Evolutionary conservation across 2,329 filamentous ascomycete genomes (phyloP), one percentile per base, ranked within the genome.

Genomic region (Cercospora sp.): DNA sequence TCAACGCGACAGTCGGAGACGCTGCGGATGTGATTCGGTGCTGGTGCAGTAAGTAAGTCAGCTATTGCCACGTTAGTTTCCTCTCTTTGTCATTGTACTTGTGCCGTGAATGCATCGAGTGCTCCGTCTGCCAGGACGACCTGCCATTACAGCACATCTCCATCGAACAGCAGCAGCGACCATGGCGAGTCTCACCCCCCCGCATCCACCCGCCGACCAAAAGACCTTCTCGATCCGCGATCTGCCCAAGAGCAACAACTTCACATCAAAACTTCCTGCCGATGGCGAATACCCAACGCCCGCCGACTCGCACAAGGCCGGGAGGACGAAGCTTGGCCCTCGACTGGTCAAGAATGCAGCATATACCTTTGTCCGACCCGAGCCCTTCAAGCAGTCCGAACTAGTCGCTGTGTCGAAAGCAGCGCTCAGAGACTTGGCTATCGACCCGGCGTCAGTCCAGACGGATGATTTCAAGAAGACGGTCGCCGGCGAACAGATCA

Each of bases 341-440:
- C 90, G 94, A 60, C 85, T 93, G 78, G 95, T 99, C 48, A 92
- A 90, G 77, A 88, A 89, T 68, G 94, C 95, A 3, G 81, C 94
- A 61, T 99, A 92, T 81, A 97, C 94, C 8, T 99, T 90, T 84
- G 93, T 99, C 20, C 89, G 93, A 3, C 95, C 95, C 0, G 91
- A 94, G 75, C 80, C 84, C 20, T 86, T 89, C 28, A 84, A 89
- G 70, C 86, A 90, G 23, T 88, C 93, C 0, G 92, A 97, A 76
- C 84, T 99, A 16, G 85, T 98, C 1, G 91, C 88, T 6, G 89
- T 97, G 1, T 97, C 93, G 70, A 86, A 88, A 2, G 88, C 88
- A 1, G 94, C 94, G 0, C 84, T 98, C 81, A 84, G 84, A 61
- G 93, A 97, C 75, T 83, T 99, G n/a, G 91, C 92, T 0, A 88